These are phyloP conservation scores for Phytophthora ramorum DNA, from an alignment of 352 stramenopile genomes.

Conservation along the genomic window DNA sequence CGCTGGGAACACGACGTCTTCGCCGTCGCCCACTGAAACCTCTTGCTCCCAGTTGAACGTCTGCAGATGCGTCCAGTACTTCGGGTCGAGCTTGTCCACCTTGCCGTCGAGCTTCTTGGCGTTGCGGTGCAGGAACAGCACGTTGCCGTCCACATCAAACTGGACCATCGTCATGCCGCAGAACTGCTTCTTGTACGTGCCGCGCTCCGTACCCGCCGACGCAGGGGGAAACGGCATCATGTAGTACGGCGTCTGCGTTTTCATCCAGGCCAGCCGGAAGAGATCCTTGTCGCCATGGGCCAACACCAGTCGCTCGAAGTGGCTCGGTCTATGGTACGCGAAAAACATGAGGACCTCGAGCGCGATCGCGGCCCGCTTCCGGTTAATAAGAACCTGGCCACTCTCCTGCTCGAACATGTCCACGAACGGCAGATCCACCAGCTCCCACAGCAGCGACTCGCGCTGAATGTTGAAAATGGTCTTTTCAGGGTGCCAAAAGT, in stretches of 20 bases:
- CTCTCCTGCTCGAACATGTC: slow-evolving; percentile 88
- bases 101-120: slow-evolving; percentile 72
- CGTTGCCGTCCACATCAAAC: slow-evolving; percentile 54
- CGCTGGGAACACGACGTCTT: slow-evolving; percentile 15
- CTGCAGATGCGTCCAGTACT: slow-evolving; percentile 56
- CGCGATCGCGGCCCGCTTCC: slow-evolving; percentile 38
- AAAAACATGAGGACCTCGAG: slow-evolving; percentile 73
- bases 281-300: slow-evolving; percentile 84
- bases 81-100: slow-evolving; percentile 43
- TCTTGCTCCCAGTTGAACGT: slow-evolving; percentile 47
- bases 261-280: slow-evolving; percentile 84
- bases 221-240: slow-evolving; percentile 70
- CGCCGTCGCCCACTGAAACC: background rate
- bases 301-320: slow-evolving; percentile 67
- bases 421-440: slow-evolving; percentile 65
- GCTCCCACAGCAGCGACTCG: slow-evolving; percentile 66
- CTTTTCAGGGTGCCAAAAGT: slow-evolving; percentile 77
- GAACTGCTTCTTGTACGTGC: slow-evolving; percentile 50
- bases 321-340: slow-evolving; percentile 60
- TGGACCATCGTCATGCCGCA: slow-evolving; percentile 85
- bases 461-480: slow-evolving; percentile 79
- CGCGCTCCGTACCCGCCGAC: slow-evolving; percentile 42
- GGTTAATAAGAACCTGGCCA: slow-evolving; percentile 76
- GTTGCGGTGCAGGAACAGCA: slow-evolving; percentile 81
- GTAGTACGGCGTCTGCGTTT: slow-evolving; percentile 59